Evolutionary conservation across 2,329 filamentous ascomycete species (phyloP).

Genomic region (Neofusicoccum kwambonambiense): DNA sequence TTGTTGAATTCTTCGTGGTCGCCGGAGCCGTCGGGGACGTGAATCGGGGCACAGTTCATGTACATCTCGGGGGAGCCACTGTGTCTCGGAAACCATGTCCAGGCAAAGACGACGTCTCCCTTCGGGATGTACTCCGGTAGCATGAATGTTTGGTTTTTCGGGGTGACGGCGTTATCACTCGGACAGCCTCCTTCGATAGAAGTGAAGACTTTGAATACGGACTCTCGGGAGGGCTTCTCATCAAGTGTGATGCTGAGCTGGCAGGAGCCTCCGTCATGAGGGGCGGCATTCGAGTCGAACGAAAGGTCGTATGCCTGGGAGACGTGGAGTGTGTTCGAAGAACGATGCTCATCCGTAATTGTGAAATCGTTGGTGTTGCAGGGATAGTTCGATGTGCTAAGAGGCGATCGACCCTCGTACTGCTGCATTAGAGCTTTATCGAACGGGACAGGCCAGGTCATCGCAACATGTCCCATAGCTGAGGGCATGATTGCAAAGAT

Average conservation of each 20-base stretch:
- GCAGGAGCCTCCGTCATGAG: slow-evolving; percentile 88
- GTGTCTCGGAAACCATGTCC: slow-evolving; percentile 84
- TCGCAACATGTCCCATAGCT: neutral
- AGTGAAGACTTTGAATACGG: slow-evolving; percentile 83
- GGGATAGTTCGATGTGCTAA: no score
- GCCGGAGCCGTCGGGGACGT: slow-evolving; percentile 55
- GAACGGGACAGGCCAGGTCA: no score
- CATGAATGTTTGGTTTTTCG: slow-evolving; percentile 61
- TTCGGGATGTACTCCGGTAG: slow-evolving; percentile 70
- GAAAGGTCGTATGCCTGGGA: no score
- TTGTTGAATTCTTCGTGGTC: slow-evolving; percentile 56
- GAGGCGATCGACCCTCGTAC: no score
- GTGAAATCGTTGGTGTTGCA: no score
- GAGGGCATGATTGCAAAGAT: neutral
- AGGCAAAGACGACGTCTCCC: slow-evolving; percentile 79
- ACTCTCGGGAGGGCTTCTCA: slow-evolving; percentile 53
- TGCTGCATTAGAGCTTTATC: no score
- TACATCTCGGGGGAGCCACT: slow-evolving; percentile 88
- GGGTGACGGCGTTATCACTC: slow-evolving; percentile 55
- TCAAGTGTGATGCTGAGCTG: slow-evolving; percentile 74
- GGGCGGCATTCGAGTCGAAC: slow-evolving; percentile 58
- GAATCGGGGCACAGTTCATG: slow-evolving; percentile 87
- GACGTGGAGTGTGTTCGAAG: no score
- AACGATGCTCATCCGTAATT: no score
- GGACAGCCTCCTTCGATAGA: slow-evolving; percentile 87